Percentiles rank a stretch among this genome's conserved stretches.
Evolutionary conservation across 2,329 filamentous ascomycete species (phyloP).

Genomic region (Arthrobotrys entomopaga): DNA sequence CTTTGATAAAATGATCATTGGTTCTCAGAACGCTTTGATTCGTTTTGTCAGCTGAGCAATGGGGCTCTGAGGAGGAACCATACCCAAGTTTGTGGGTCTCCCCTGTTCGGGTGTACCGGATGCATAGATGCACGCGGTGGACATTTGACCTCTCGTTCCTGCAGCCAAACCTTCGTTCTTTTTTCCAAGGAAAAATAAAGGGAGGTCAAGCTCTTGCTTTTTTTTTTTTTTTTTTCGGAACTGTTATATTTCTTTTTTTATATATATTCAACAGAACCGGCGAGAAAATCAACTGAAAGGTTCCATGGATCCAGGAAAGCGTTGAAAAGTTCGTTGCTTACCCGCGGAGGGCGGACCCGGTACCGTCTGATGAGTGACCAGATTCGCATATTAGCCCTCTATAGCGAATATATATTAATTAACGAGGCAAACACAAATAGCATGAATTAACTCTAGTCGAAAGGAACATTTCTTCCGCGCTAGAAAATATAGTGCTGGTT

Average conservation of each 20-base stretch:
- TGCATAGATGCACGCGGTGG: slow-evolving; percentile 37
- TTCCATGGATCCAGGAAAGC: not conserved
- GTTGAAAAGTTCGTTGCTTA: slow-evolving; percentile 38
- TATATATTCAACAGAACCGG: no score
- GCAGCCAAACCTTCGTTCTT: slow-evolving; percentile 40
- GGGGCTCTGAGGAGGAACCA: slow-evolving; percentile 29
- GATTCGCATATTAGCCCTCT: slow-evolving; percentile 19
- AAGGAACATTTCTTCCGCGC: slow-evolving; percentile 32
- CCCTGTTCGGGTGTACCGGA: slow-evolving; percentile 46
- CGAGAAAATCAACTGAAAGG: not conserved
- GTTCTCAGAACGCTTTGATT: slow-evolving; percentile 48
- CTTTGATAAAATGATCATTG: slow-evolving; percentile 27
- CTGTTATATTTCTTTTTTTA: slow-evolving; percentile 3
- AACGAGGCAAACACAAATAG: slow-evolving; percentile 52
- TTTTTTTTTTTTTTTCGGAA: slow-evolving; percentile 27
- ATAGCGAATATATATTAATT: slow-evolving; percentile 2
- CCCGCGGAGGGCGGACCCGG: not conserved
- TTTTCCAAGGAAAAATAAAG: slow-evolving; percentile 8
- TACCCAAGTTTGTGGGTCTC: slow-evolving; percentile 32
- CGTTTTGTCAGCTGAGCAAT: slow-evolving; percentile 50
- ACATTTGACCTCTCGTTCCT: slow-evolving; percentile 41
- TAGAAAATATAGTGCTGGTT: slow-evolving; percentile 25
- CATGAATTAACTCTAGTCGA: slow-evolving; percentile 18
- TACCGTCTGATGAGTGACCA: slow-evolving; percentile 27
- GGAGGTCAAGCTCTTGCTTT: not conserved